Evolutionary conservation across 305 asterid genomes (phyloP), one percentile per base, ranked within the genome.

Genomic region (Ajuga reptans): DNA sequence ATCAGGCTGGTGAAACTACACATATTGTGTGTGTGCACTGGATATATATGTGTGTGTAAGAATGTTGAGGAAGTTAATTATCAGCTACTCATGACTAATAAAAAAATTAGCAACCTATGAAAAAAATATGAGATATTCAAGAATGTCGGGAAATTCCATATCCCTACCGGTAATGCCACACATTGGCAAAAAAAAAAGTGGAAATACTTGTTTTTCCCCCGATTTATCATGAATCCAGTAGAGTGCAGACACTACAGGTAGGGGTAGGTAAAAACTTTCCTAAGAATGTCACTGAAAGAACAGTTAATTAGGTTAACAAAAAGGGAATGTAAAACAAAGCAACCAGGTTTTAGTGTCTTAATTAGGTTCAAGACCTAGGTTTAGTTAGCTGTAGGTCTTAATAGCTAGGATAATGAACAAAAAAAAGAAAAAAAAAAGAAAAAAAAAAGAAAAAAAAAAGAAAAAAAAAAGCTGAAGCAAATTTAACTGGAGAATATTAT

Each of bases 331-430:
- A 47, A 9, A 61, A 52, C 41, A 53, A 42, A 67, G 34, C 15
- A 12, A 71, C 50, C 60, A 34, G 71, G 74, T 69, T 36, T 55
- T 50, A 50, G 59, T 65, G 9, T 69, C 68, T 47, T 54, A 54
- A 69, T 63, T 66, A 70, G 74, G 80, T 68, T 76, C 59, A 58
- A 71, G 54, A 36, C 15, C 4, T 55, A 71, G 72, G 61, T 71
- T 71, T 74, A 27, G 33, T 61, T 9, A 39, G 55, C 29, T 31
- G 6, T 56, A 71, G 72, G 61, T 71, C 66, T 71, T 78, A 27
- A 42, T 66, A 68, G 59, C 54, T 12, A 72, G 34, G 21, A 50
- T 10, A 50, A 14, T 41, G 27, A 29, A 21, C 27, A 21, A 21
- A 9, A 2, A 18, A 57, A 2, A 8, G 6, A n/a, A 27, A n/a